Conservation (phyloP, 2,329 filamentous ascomycete genomes). For the Amauroascus verrucosus region DNA sequence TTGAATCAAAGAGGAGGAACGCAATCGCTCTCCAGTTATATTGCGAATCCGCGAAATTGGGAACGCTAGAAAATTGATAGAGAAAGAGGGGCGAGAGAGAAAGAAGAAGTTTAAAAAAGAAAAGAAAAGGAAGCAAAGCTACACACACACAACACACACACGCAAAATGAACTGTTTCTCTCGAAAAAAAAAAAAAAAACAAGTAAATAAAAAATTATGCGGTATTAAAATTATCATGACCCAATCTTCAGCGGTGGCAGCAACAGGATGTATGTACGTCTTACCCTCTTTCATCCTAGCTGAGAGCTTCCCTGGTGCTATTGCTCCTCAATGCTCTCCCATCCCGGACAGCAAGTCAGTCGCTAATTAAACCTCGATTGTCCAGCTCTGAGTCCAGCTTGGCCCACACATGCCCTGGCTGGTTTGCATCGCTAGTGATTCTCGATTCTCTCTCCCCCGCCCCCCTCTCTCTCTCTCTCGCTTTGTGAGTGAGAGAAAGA, state of each 20-base stretch:
- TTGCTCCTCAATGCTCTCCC: neutral
- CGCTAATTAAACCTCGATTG: constrained; percentile 5
- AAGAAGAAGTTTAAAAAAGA: neutral
- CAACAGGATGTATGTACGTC: neutral
- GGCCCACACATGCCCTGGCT: neutral
- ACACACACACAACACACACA: no score
- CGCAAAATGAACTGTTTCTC: no score
- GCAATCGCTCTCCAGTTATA: neutral
- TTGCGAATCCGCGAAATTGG: constrained; percentile 3
- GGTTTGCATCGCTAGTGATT: no score
- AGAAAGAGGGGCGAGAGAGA: no score
- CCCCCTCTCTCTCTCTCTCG: neutral
- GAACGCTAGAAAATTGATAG: neutral
- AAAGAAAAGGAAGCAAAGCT: neutral
- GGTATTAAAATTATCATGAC: no score
- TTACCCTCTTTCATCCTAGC: neutral
- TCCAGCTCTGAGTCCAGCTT: neutral
- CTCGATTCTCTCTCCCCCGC: neutral
- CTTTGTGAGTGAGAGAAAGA: no score
- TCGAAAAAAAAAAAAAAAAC: neutral
- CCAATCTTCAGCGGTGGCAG: neutral
- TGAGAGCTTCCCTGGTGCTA: neutral
- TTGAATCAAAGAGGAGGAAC: neutral
- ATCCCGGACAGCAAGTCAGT: neutral
- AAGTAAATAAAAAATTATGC: neutral